A percentile compares a stretch with the other conserved stretches of the same genome.
phyloP scores from a whole-genome alignment of 1,284 basidiomycete genomes.

The Marasmius oreades region DNA sequence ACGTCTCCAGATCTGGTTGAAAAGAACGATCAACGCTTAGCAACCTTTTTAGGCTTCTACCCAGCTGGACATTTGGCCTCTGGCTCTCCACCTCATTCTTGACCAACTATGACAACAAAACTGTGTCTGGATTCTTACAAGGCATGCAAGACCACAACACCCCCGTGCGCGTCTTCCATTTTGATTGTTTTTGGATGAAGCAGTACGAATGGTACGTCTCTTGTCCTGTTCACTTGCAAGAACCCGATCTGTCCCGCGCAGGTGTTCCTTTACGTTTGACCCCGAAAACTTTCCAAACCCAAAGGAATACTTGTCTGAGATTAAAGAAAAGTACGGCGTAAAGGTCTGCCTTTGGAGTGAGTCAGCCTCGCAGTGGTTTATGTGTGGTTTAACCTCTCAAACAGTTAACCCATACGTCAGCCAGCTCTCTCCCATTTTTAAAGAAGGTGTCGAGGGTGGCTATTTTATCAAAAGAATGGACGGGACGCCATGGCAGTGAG shows the following conservation, averaged over 20 bases:
- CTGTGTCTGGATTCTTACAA: constrained; percentile 65
- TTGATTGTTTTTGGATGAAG: constrained; percentile 83
- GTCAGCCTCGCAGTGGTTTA: constrained; percentile 17
- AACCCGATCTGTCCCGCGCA: too few relatives aligned
- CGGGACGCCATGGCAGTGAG: constrained; percentile 71
- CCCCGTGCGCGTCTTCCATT: constrained; percentile 72
- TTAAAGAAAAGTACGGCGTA: constrained; percentile 68
- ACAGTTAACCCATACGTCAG: constrained; percentile 68
- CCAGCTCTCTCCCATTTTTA: constrained; percentile 66
- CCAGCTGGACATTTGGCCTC: constrained; percentile 71
- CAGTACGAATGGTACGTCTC: constrained; percentile 62
- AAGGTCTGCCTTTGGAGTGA: constrained; percentile 75
- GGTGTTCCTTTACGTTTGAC: constrained; percentile 77
- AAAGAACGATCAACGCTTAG: not conserved
- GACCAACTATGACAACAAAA: constrained; percentile 64
- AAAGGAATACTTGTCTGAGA: constrained; percentile 58
- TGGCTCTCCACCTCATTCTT: constrained; percentile 79
- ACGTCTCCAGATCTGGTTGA: constrained; percentile 18
- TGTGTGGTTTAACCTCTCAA: not conserved
- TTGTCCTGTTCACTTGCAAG: not conserved
- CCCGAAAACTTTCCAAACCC: constrained; percentile 75
- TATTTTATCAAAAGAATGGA: constrained; percentile 70
- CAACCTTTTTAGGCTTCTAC: constrained; percentile 44
- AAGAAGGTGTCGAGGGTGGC: constrained; percentile 61
- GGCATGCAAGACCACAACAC: constrained; percentile 69